Base-by-base conservation (phyloP, 2,329 filamentous ascomycete species). In the Pseudopithomyces maydicus region DNA sequence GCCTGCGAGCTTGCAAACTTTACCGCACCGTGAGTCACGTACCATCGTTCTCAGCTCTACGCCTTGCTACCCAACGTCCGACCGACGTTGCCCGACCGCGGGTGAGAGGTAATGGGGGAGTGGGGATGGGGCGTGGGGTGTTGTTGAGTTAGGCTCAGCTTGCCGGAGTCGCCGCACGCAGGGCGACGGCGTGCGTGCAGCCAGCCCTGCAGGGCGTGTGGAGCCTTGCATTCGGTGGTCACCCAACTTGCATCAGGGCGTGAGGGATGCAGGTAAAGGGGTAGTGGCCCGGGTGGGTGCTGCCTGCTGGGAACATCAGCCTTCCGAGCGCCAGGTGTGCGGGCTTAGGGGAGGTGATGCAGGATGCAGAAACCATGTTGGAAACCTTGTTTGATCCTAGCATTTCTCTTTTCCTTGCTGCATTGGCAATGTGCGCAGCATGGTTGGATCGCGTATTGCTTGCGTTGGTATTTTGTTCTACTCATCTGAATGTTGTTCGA, bases 21-120 rank as follows among this genome's bases (percentile, higher is more conserved):
- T 32, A 23, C 22, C 7, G 15, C 36, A 8, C 20, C 22, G n/a
- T 42, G 48, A 33, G 22, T 35, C 38, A 33, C 35, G 22, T 35
- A 5, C 26, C 26, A 29, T 29, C 8, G 26, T 8, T 29, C 36
- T 51, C 42, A 51, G 48, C 48, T 51, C 42, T 51, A 42, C 22
- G 48, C 48, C 48, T 51, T 51, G 36, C 48, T 33, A 51, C 48
- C 35, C 47, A 41, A 50, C 35, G 6, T 22, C 10, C 12, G 14
- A 32, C 26, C 14, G 12, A n/a, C 46, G 46, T 41, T 39, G 45
- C 32, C 32, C 23, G 32, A 38, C 14, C 11, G 10, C 23, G 45
- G 15, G 32, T 36, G 20, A 26, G 32, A n/a, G 7, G 36, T 38
- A 20, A 23, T 48, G 45, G 32, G n/a, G 19, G 11, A 23, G 45